These are phyloP conservation scores for Phialemonium atrogriseum DNA, from an alignment of 2,329 filamentous ascomycete species.

Conservation along the genomic window DNA sequence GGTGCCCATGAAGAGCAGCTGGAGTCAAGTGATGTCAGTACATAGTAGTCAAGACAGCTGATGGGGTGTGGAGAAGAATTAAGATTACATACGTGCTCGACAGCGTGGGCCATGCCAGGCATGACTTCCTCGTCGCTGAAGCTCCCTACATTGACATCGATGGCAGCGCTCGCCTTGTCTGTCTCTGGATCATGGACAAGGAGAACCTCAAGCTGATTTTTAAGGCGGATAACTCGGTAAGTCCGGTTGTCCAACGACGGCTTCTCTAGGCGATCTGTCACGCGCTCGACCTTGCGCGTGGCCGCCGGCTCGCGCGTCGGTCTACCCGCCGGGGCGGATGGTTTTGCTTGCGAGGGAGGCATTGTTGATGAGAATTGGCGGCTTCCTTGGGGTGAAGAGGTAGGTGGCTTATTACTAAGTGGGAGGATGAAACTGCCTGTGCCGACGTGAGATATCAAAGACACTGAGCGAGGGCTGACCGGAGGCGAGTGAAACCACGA, in stretches of 20 bases:
- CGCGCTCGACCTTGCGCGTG: constrained; percentile 24
- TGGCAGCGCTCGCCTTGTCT: constrained; percentile 90
- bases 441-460: neutral
- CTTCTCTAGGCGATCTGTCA: constrained; percentile 71
- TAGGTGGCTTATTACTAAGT: neutral
- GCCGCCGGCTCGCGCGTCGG: constrained; percentile 16
- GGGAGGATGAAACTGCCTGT: neutral
- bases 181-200: constrained; percentile 91
- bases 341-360: constrained; percentile 2
- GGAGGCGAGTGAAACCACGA: constrained; percentile 2
- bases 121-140: constrained; percentile 88
- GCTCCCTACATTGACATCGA: constrained; percentile 93
- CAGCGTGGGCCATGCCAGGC: constrained; percentile 90
- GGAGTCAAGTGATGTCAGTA: neutral
- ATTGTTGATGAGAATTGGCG: constrained; percentile 1
- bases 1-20: constrained; percentile 94
- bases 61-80: neutral
- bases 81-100: constrained; percentile 62
- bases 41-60: constrained; percentile 3
- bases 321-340: constrained; percentile 9
- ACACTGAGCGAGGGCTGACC: constrained; percentile 1
- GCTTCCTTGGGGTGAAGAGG: neutral
- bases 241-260: constrained; percentile 76
- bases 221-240: constrained; percentile 78
- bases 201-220: constrained; percentile 83